Base-by-base conservation (phyloP, 2,329 filamentous ascomycete species). In the Pseudogymnoascus sp. region DNA sequence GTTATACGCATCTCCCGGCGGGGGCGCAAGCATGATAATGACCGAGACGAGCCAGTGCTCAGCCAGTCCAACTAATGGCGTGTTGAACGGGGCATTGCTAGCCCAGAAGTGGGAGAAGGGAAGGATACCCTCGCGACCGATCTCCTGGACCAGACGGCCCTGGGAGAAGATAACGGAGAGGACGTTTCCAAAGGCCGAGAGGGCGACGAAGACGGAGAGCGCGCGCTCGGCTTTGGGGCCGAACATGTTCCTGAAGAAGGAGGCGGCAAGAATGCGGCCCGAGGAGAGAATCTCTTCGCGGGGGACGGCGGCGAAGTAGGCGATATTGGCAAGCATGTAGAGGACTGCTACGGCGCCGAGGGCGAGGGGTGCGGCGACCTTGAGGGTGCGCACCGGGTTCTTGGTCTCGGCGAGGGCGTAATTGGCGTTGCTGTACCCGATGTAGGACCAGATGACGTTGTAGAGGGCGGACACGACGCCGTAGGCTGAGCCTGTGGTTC, bases 391-490 rank as follows among this genome's bases (percentile, higher is more conserved):
- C 4, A 86, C 81, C 0, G 87, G 87, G 73, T 88, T 83, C 71
- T 81, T 84, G 56, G 85, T 87, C 76, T 90, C 87, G 70, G 80
- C 83, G 33, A 86, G 77, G 53, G 80, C 84, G 69, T 88, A 87
- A 75, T 88, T 88, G 71, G 85, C 86, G 72, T 88, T 88, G 75
- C 79, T 83, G 77, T 87, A 88, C 23, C 87, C 87, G 67, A 87
- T 82, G 69, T 85, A 90, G 65, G 82, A 85, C 82, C 86, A 89
- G 69, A 89, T 86, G 66, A 89, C 86, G 68, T 88, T 89, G 78
- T 88, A 89, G 0, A 90, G 75, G 0, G 87, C 86, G 1, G 84
- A 88, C n/a, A 88, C 85, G 35, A 88, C 79, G 59, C 84, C 85
- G 67, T 89, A 89, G 1, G 84, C 81, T 67, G 82, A 86, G 7